Conservation (phyloP, 2,329 filamentous ascomycete genomes). For the Huntiella omanensis region DNA sequence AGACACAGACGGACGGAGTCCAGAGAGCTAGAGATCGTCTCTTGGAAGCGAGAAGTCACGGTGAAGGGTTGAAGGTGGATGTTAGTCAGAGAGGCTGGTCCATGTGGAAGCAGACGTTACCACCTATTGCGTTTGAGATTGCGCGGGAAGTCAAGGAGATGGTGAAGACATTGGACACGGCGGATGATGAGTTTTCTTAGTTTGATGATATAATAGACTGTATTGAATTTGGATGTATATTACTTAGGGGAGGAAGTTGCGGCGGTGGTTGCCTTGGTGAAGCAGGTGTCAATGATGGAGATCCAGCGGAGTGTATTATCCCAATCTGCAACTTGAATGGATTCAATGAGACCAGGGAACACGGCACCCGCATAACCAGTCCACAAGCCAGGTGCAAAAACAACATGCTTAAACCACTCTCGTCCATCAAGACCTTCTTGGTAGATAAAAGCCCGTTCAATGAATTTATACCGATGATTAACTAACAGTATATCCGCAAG, state of each 20-base stretch:
- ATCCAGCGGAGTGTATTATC: conserved; percentile 39
- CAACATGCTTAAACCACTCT: conserved; percentile 84
- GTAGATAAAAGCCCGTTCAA: conserved; percentile 69
- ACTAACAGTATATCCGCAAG: conserved; percentile 42
- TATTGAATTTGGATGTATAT: too few species aligned
- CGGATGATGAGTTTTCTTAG: conserved; percentile 28
- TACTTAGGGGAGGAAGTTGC: neutral
- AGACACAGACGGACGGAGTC: too few species aligned
- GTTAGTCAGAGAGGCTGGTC: conserved; percentile 35
- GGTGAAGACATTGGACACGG: conserved; percentile 18
- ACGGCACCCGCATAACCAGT: conserved; percentile 70
- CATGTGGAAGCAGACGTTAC: conserved; percentile 50
- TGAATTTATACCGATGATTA: conserved; percentile 66
- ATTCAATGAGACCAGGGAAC: conserved; percentile 43
- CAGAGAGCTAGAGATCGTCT: too few species aligned
- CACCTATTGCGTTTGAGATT: conserved; percentile 74
- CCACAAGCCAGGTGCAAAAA: conserved; percentile 82
- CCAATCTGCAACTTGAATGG: conserved; percentile 40
- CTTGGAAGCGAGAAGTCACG: conserved; percentile 41
- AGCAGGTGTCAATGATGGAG: conserved; percentile 33
- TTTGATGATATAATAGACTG: too few species aligned
- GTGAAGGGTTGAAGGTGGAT: conserved; percentile 19
- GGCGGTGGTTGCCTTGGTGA: conserved; percentile 22
- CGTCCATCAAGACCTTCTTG: conserved; percentile 57
- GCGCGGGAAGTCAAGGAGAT: conserved; percentile 66